phyloP scores from a whole-genome alignment of 2,329 filamentous ascomycete genomes.

The Cladophialophora carrionii region DNA sequence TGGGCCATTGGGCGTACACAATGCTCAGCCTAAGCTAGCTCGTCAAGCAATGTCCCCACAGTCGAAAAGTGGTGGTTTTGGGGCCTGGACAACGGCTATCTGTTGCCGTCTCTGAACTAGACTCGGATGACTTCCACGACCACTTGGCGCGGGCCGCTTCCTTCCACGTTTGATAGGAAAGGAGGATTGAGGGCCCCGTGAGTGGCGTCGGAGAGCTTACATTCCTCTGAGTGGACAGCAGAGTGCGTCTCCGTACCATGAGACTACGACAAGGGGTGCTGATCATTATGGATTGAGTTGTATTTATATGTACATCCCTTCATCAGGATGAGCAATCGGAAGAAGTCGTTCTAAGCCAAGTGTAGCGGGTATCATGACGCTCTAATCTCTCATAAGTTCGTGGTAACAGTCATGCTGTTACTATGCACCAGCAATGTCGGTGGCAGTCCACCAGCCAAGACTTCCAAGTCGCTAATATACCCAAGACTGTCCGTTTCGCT shows the following conservation, averaged over 20 bases:
- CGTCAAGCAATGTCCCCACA: not conserved
- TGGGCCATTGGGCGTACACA: not conserved
- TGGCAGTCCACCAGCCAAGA: conserved; percentile 75
- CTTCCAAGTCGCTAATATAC: conserved; percentile 77
- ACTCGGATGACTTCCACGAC: not conserved
- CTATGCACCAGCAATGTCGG: conserved; percentile 79
- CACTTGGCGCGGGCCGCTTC: not conserved
- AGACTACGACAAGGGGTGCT: not conserved
- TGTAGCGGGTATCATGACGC: conserved; percentile 4
- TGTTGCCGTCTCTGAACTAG: not conserved
- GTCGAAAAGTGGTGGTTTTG: not conserved
- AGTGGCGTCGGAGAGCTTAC: not conserved
- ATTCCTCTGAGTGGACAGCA: not conserved
- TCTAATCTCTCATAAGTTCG: conserved; percentile 60
- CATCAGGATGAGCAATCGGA: not conserved
- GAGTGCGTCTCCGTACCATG: not conserved
- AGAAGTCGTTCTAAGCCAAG: conserved; percentile 6
- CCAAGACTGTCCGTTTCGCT: conserved; percentile 71
- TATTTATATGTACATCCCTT: not conserved
- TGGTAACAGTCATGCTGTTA: conserved; percentile 88
- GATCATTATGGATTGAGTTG: not conserved
- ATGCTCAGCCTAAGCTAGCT: not conserved
- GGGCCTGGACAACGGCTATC: not conserved
- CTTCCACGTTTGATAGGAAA: not conserved
- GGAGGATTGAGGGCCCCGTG: not conserved